Percentiles rank a stretch among this genome's conserved stretches.
Evolutionary conservation across 805 yeast species (phyloP).

Genomic region (Lipomyces kockii): DNA sequence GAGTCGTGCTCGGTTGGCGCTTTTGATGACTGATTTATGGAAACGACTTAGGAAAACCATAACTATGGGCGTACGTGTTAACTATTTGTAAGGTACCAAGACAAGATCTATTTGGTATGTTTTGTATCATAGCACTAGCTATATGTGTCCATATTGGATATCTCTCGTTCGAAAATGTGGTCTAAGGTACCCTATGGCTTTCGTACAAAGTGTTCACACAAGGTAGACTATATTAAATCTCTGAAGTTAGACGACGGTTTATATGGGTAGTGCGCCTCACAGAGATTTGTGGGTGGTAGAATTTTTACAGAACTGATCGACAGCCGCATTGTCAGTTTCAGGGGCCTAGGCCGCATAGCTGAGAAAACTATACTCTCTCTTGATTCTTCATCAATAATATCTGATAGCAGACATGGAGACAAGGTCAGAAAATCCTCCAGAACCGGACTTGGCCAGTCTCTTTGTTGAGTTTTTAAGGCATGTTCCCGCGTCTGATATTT

Average conservation of each 20-base stretch:
- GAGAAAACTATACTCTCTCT: too few species aligned
- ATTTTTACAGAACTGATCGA: too few species aligned
- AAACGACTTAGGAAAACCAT: constrained; percentile 14
- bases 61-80: constrained; percentile 21
- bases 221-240: too few species aligned
- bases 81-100: constrained; percentile 15
- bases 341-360: too few species aligned
- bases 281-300: too few species aligned
- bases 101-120: background rate
- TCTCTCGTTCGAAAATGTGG: background rate
- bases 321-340: too few species aligned
- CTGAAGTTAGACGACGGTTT: too few species aligned
- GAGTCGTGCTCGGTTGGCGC: constrained; percentile 13
- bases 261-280: too few species aligned
- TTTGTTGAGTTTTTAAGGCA: constrained; percentile 6
- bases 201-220: too few species aligned
- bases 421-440: background rate
- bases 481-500: background rate
- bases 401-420: background rate
- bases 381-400: background rate
- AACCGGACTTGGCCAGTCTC: background rate
- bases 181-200: too few species aligned
- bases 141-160: background rate
- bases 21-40: background rate
- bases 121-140: background rate